Base-by-base conservation (phyloP, 1,284 basidiomycete species). In the Apiotrichum brassicae region DNA sequence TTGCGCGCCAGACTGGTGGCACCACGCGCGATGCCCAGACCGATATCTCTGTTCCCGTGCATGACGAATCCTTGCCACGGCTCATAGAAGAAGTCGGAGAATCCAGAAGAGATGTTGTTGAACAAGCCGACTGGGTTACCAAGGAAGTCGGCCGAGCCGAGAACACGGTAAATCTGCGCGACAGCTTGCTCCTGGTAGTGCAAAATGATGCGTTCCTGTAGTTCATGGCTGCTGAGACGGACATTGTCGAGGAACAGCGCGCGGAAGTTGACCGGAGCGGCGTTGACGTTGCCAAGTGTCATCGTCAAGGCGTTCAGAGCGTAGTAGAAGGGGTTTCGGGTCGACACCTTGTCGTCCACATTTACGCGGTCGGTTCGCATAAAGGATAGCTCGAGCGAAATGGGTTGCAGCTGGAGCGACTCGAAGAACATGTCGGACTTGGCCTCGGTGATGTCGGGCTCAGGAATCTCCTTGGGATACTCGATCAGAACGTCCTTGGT, bases 1-100 rank as follows among this genome's bases (percentile, higher is more conserved):
- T 98, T 98, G 78, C 97, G 97, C 46, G 97, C 88, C 64, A 98
- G 94, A 68, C 91, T 97, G 9, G 95, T 93, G 0, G 95, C 95
- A 33, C 95, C 92, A 83, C 90, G 67, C 9, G 95, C 95, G 50
- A 99, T 91, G n/a, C 95, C 92, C 56, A 94, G 83, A 1, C 95
- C 95, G 18, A 99, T 76, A 62, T 98, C 95, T 64, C 84, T 85
- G 73, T 95, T 93, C 16, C 95, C 95, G 65, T 95, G 92, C 82
- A 97, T 90, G 49, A 99, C 87, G 30, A 94, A 87, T 32, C 94
- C 94, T 56, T 95, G 87, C 77, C 94, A 97, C 9, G 95, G 95
- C 73, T 97, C 95, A 65, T 98, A 97, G 78, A 98, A 98, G 60
- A 98, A 93, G 71, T 98, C 95, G 41, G 88, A 87, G 8, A 98